Evolutionary conservation across 2,329 filamentous ascomycete species (phyloP).

Genomic region (Gliomastix tumulicola): DNA sequence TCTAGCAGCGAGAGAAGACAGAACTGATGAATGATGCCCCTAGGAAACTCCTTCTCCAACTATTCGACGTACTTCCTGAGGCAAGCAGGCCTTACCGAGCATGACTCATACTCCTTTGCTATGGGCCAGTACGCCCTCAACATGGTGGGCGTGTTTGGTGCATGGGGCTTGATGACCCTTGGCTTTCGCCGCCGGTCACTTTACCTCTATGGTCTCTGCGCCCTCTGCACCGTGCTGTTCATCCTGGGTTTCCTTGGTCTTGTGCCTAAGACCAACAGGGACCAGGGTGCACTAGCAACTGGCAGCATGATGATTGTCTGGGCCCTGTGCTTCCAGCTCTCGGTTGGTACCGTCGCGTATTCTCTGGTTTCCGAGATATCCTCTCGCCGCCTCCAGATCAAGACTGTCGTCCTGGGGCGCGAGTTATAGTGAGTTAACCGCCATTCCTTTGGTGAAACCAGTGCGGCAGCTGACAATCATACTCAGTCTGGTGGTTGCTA

Average conservation of each 20-base stretch:
- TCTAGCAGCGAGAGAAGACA: no score
- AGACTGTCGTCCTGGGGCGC: constrained; percentile 82
- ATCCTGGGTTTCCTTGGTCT: constrained; percentile 80
- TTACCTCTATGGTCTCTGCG: constrained; percentile 69
- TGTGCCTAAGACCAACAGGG: constrained; percentile 52
- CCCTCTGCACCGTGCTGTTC: constrained; percentile 69
- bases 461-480: no score
- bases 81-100: constrained; percentile 47
- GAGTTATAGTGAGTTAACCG: constrained; percentile 61
- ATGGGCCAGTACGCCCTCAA: constrained; percentile 63
- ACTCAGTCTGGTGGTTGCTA: constrained; percentile 67
- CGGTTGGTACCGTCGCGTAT: constrained; percentile 85
- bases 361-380: constrained; percentile 82
- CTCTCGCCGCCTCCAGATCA: constrained; percentile 77
- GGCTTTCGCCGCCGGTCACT: constrained; percentile 70
- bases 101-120: constrained; percentile 50
- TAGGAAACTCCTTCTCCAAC: constrained; percentile 58
- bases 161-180: constrained; percentile 72
- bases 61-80: constrained; percentile 59
- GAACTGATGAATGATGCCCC: no score
- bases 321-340: constrained; percentile 78
- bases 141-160: constrained; percentile 73
- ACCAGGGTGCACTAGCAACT: constrained; percentile 64
- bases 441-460: no score
- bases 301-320: constrained; percentile 81